Evolutionary conservation across 768 basidiomycete species (phyloP).

Genomic region (Sarcodon sp.): DNA sequence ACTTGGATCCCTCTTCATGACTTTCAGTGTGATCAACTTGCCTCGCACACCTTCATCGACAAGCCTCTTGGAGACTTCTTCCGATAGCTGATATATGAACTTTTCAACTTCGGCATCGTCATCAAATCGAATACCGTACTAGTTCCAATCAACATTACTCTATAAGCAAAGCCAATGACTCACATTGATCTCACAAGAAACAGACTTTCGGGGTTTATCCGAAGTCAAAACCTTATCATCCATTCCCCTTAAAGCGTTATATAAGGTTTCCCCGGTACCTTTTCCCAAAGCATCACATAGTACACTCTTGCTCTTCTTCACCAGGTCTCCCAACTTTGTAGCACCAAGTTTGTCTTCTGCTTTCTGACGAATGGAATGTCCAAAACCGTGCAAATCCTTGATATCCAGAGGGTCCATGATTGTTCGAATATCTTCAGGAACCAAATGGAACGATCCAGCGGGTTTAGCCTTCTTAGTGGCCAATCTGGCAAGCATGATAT

Average conservation of each 20-base stretch:
- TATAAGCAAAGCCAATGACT: constrained; percentile 18
- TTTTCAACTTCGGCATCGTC: constrained; percentile 67
- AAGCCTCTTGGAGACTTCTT: constrained; percentile 64
- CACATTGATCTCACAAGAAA: constrained; percentile 93
- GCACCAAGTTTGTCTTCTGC: constrained; percentile 68
- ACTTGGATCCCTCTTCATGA: constrained; percentile 76
- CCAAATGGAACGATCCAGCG: constrained; percentile 71
- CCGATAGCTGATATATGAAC: constrained; percentile 67
- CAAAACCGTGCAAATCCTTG: constrained; percentile 80
- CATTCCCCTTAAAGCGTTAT: constrained; percentile 71
- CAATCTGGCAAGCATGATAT: constrained; percentile 85
- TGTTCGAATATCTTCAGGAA: constrained; percentile 31
- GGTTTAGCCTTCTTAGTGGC: constrained; percentile 91
- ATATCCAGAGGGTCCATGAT: constrained; percentile 63
- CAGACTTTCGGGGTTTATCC: constrained; percentile 79
- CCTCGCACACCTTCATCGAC: constrained; percentile 59
- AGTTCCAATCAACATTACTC: neutral
- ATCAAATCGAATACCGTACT: constrained; percentile 96
- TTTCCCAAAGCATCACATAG: constrained; percentile 71
- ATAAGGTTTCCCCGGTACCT: constrained; percentile 73
- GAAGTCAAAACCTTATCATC: constrained; percentile 73
- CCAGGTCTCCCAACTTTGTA: constrained; percentile 56
- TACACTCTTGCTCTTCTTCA: constrained; percentile 43
- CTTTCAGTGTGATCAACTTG: constrained; percentile 67
- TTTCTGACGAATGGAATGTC: constrained; percentile 62